Evolutionary conservation across 2,329 filamentous ascomycete species (phyloP), one percentile per base, ranked within the genome.

Genomic region (Clarireedia sp.): DNA sequence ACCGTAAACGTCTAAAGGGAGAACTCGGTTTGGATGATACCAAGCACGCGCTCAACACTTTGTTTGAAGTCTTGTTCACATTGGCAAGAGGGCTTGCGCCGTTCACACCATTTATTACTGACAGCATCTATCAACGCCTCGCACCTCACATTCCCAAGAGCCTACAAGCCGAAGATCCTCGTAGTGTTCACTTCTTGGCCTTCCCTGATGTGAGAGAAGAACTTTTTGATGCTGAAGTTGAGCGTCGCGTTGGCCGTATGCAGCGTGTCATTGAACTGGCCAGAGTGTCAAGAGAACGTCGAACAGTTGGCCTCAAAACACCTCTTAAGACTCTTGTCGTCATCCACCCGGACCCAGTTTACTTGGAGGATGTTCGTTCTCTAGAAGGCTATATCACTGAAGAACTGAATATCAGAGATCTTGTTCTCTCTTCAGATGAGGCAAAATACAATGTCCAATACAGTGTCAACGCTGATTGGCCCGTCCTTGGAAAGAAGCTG

Each of bases 71-170:
- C 54, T 77, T 97, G 21, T 96, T 86, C 73, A 96, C 90, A 3
- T 79, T 97, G 38, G 87, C 89, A 68, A 83, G 90, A 60, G 90
- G 88, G 38, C 80, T 99, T 49, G 92, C 94, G 16, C 94, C 94
- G 3, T 97, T 99, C 72, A 95, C 88, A 0, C 94, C 94, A 7
- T 99, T 97, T 76, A 80, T 97, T 64, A 91, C 90, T 58, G 94
- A 99, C 65, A 94, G 85, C 69, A 96, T 99, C 70, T 99, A 96
- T 74, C 81, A 83, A 58, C 86, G 86, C 62, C 81, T 97, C 12
- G 78, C 90, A 21, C 86, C 87, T 19, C 85, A 90, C 68, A 94
- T 97, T 54, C 90, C 90, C 1, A 78, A 87, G 67, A 76, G 82
- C 43, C 73, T 89, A 36, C 78, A 75, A 62, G 85, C 78, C 41